phyloP scores from a whole-genome alignment of 768 basidiomycete species.

The Agaricus sinodeliciosus region DNA sequence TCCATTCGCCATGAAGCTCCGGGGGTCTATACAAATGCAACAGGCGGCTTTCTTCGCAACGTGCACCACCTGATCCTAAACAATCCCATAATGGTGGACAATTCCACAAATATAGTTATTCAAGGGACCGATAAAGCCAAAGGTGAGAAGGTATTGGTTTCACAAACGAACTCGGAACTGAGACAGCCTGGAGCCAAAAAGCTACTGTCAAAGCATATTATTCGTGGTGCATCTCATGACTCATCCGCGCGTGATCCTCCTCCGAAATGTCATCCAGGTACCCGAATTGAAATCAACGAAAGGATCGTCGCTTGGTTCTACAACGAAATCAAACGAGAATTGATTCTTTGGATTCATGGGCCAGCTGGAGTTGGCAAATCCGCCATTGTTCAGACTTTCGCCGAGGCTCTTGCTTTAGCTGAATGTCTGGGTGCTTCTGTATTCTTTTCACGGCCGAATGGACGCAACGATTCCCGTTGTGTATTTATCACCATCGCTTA shows the following conservation, averaged over 20 bases:
- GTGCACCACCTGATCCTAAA: too few relatives aligned
- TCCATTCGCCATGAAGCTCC: too few relatives aligned
- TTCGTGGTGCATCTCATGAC: not conserved
- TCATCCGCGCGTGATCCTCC: not conserved
- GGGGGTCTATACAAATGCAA: too few relatives aligned
- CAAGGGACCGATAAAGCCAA: too few relatives aligned
- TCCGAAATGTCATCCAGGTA: not conserved
- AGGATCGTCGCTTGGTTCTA: not conserved
- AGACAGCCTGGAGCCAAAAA: not conserved
- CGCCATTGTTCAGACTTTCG: constrained; percentile 2
- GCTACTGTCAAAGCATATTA: not conserved
- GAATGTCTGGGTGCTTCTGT: not conserved
- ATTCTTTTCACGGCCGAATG: constrained; percentile 2
- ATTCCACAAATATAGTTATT: too few relatives aligned
- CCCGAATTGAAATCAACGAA: not conserved
- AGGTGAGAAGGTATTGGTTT: too few relatives aligned
- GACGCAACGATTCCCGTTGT: not conserved
- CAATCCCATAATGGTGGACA: too few relatives aligned
- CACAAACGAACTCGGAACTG: too few relatives aligned
- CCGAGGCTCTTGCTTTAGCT: not conserved
- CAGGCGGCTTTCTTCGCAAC: too few relatives aligned
- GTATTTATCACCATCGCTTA: constrained; percentile 1
- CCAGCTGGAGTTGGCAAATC: constrained; percentile 9
- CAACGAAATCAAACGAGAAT: not conserved
- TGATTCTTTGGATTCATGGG: constrained; percentile 2